Evolutionary conservation across 257 asterid species (phyloP).

Genomic region (Handroanthus guayacan): DNA sequence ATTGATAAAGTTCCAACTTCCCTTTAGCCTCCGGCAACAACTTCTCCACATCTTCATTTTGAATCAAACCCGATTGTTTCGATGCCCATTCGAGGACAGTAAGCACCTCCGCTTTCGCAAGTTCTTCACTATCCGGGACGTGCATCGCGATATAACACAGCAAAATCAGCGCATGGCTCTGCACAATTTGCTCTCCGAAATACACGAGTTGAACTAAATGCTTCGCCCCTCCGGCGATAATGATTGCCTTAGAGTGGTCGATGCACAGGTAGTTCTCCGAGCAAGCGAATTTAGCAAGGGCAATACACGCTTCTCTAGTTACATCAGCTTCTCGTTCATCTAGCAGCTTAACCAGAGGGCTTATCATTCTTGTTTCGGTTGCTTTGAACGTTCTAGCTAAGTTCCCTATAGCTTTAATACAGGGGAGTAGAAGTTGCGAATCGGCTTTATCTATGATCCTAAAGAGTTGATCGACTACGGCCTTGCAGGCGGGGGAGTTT

Average conservation of each 20-base stretch:
- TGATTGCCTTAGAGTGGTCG: slow-evolving; percentile 71
- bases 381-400: slow-evolving; percentile 74
- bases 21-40: slow-evolving; percentile 63
- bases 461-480: slow-evolving; percentile 66
- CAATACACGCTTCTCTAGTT: slow-evolving; percentile 60
- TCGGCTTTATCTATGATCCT: slow-evolving; percentile 53
- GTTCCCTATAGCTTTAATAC: slow-evolving; percentile 64
- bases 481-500: slow-evolving; percentile 76
- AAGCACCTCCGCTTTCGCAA: slow-evolving; percentile 65
- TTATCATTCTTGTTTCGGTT: slow-evolving; percentile 69
- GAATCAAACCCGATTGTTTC: slow-evolving; percentile 49
- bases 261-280: slow-evolving; percentile 57
- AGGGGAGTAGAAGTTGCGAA: slow-evolving; percentile 64
- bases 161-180: slow-evolving; percentile 55
- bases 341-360: slow-evolving; percentile 61
- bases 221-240: slow-evolving; percentile 64
- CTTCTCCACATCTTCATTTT: slow-evolving; percentile 55
- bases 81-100: slow-evolving; percentile 76
- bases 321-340: slow-evolving; percentile 67
- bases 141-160: slow-evolving; percentile 60
- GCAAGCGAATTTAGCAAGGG: slow-evolving; percentile 64
- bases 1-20: slow-evolving; percentile 74
- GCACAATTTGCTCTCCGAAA: slow-evolving; percentile 70
- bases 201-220: slow-evolving; percentile 73
- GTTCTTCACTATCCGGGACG: slow-evolving; percentile 77